Evolutionary conservation across 1,139 yeast genomes (phyloP), one percentile per base, ranked within the genome.

Genomic region (Geotrichum siamense): DNA sequence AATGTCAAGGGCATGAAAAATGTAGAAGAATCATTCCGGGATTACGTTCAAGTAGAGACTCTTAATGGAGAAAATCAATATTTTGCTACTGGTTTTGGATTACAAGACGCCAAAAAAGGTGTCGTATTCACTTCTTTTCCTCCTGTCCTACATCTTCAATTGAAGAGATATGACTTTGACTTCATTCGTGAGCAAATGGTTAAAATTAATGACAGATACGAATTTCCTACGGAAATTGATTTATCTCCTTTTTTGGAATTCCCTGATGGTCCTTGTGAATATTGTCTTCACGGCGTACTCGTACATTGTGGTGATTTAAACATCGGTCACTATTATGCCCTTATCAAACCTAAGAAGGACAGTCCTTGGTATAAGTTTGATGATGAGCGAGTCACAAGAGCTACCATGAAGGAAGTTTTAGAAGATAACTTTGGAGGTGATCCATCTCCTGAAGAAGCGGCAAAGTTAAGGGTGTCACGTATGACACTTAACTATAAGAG

Each of bases 101-200:
- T 87, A 47, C 99, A 91, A 65, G 97, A 87, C 64, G 98, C 98
- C 12, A 83, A 83, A 56, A 91, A 91, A 64, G 98, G 98, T 54
- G 98, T 91, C 6, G 86, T 86, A 0, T 91, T 91, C 60, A 81
- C 83, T 59, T 75, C 79, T 5, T 83, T 91, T 60, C 99, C 99
- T 2, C 89, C 94, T 0, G 96, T 91, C 5, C 69, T 91, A 48
- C 97, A 93, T 63, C 69, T 91, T 49, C 99, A 91, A 63, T 72
- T 91, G 55, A 91, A 91, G 61, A 73, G 99, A 55, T 93, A 89
- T 60, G 98, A 91, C 60, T 91, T 86, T 56, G 96, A 93, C 63
- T 89, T 87, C 61, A 78, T 80, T 70, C 82, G 84, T 49, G 96
- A 89, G 61, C 83, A 80, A 60, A 74, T 89, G 69, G 86, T 86